Conservation (phyloP, 2,329 filamentous ascomycete species). For the Diaporthe ampelina region DNA sequence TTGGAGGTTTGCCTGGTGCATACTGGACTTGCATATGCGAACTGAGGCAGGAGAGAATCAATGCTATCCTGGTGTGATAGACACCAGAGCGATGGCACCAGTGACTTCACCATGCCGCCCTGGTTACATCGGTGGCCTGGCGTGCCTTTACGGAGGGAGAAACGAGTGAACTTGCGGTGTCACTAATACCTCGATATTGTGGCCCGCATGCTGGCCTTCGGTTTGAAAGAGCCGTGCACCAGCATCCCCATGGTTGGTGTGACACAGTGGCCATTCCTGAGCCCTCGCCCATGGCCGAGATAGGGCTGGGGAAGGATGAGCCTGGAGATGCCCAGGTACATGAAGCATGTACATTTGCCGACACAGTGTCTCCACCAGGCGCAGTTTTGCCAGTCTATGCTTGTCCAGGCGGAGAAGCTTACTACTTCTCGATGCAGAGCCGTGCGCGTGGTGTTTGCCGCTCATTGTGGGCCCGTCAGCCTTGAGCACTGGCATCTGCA, state of each 20-base stretch:
- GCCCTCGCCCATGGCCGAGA: background rate
- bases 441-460: slow-evolving; percentile 10
- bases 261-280: slow-evolving; percentile 18
- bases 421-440: slow-evolving; percentile 6
- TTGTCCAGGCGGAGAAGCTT: slow-evolving; percentile 13
- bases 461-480: slow-evolving; percentile 15
- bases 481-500: background rate
- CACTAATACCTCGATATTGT: slow-evolving; percentile 32
- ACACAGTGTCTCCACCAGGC: background rate
- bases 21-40: slow-evolving; percentile 28
- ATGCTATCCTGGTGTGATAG: slow-evolving; percentile 22
- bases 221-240: slow-evolving; percentile 21
- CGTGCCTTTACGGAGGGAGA: slow-evolving; percentile 3
- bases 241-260: slow-evolving; percentile 33
- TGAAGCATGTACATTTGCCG: slow-evolving; percentile 12
- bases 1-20: slow-evolving; percentile 1
- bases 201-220: slow-evolving; percentile 10
- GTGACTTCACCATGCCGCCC: slow-evolving; percentile 27
- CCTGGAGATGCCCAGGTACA: slow-evolving; percentile 1
- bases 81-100: slow-evolving; percentile 14
- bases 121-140: slow-evolving; percentile 39
- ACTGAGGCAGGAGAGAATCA: slow-evolving; percentile 20
- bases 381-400: background rate
- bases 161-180: slow-evolving; percentile 8
- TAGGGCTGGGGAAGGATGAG: slow-evolving; percentile 27